Base-by-base conservation (phyloP, 2,329 filamentous ascomycete genomes). In the Lasiodiplodia citricola region DNA sequence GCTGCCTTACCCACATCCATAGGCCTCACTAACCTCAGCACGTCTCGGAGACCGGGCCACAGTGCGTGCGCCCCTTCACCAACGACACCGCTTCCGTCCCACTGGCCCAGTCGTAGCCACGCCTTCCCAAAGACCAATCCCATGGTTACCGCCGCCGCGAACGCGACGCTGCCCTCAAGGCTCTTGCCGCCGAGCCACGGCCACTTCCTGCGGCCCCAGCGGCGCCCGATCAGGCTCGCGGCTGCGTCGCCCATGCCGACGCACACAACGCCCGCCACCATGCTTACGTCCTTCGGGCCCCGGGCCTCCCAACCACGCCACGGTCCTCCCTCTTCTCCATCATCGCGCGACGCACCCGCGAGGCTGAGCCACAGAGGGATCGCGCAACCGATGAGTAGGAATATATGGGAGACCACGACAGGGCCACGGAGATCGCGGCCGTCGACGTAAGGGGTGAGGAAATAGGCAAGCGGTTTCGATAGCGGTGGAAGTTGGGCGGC, bases 181-280 rank as follows among this genome's bases (percentile, higher is more conserved):
- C 93, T 97, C 85, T 99, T 99, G 16, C 94, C 95, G 4, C 96
- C 96, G 16, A 93, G 92, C 96, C 96, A 99, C 28, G 94, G 87
- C 96, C 96, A 99, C 83, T 97, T 98, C 41, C 88, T 87, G 35
- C 90, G 89, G 3, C 96, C 96, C 77, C 90, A 97, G 21, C 95
- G 89, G 41, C 96, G 87, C 0, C 96, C 96, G 65, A 98, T 91
- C 1, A 99, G 85, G 16, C 92, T 96, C 1, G 96, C 96, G 0
- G 95, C 96, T 0, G 96, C 94, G 76, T 99, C 96, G 50, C 96
- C 96, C 79, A 99, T 90, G 0, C 96, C 96, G 2, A 99, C 96
- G 77, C 96, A 98, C 35, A 98, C 87, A 2, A 99, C 92, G 21
- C 96, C 96, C 4, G 93, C 90, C 4, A 97, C 88, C 93, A 99